These are phyloP conservation scores for Solanum hybrid DNA, from an alignment of 305 asterid genomes.

Conservation along the genomic window DNA sequence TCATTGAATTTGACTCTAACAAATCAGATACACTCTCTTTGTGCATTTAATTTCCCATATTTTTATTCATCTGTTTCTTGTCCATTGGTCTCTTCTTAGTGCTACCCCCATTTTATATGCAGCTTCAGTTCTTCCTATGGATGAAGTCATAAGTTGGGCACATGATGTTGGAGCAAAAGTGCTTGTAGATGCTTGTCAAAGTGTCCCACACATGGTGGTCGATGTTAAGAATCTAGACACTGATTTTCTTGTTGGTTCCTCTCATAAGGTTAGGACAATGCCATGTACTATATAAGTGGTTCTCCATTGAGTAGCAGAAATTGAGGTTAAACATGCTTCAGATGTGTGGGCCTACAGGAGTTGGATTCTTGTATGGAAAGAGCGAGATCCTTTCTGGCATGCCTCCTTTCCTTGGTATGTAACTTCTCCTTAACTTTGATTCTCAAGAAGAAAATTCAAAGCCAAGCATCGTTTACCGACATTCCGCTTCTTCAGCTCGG, in stretches of 20 bases:
- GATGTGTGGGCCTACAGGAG: constrained; percentile 99
- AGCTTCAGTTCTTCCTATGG: constrained; percentile 86
- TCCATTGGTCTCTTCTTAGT: not conserved
- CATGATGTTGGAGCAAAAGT: constrained; percentile 91
- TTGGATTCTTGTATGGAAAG: constrained; percentile 93
- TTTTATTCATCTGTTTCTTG: not conserved
- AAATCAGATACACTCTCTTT: not conserved
- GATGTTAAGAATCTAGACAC: constrained; percentile 67
- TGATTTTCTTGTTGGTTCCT: constrained; percentile 96
- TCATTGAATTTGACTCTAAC: not conserved
- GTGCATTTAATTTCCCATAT: not conserved
- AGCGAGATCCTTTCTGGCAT: constrained; percentile 61
- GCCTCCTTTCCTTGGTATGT: constrained; percentile 95
- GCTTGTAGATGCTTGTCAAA: constrained; percentile 98
- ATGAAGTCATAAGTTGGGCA: constrained; percentile 78
- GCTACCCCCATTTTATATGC: constrained; percentile 10
- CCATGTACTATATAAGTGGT: constrained; percentile 16
- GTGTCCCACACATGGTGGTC: constrained; percentile 97
- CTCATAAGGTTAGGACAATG: constrained; percentile 74
- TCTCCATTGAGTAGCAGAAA: constrained; percentile 27
- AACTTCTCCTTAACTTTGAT: not conserved
- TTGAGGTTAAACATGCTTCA: constrained; percentile 71
- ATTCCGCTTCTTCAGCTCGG: not conserved
- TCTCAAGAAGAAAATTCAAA: not conserved
- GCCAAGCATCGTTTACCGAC: not conserved